A percentile compares a stretch with the other conserved stretches of the same genome.
phyloP scores from a whole-genome alignment of 2,329 filamentous ascomycete genomes.

The Exophiala sideris region DNA sequence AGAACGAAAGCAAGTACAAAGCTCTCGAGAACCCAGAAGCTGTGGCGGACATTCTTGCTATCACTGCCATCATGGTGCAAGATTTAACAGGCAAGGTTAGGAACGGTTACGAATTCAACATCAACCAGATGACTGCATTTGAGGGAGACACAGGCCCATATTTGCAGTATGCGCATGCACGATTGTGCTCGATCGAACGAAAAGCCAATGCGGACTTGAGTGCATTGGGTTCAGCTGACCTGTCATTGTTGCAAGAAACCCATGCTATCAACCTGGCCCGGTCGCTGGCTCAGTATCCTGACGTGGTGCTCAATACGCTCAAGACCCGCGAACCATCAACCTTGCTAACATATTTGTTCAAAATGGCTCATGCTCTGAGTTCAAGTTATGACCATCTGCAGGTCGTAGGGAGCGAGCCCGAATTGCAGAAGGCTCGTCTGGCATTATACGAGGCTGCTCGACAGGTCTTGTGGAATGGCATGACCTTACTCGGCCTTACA shows the following conservation, averaged over 20 bases:
- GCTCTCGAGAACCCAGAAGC: conserved; percentile 80
- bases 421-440: conserved; percentile 57
- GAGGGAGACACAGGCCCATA: conserved; percentile 65
- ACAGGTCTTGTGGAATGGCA: conserved; percentile 64
- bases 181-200: conserved; percentile 57
- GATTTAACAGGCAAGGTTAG: conserved; percentile 90
- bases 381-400: conserved; percentile 62
- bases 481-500: conserved; percentile 61
- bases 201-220: conserved; percentile 50
- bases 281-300: conserved; percentile 62
- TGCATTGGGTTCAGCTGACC: conserved; percentile 54
- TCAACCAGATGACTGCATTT: conserved; percentile 63
- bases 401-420: conserved; percentile 58
- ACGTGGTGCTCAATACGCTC: conserved; percentile 60
- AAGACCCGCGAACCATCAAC: conserved; percentile 66
- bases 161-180: conserved; percentile 62
- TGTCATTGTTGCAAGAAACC: conserved; percentile 58
- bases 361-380: conserved; percentile 61
- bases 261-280: conserved; percentile 62
- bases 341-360: conserved; percentile 65
- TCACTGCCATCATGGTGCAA: conserved; percentile 95
- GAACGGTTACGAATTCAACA: conserved; percentile 64
- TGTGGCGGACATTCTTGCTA: conserved; percentile 83
- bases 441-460: conserved; percentile 61
- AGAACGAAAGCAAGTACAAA: conserved; percentile 84